Base-by-base conservation (phyloP, 1,139 yeast genomes). In the Suhomyces bokatorum region DNA sequence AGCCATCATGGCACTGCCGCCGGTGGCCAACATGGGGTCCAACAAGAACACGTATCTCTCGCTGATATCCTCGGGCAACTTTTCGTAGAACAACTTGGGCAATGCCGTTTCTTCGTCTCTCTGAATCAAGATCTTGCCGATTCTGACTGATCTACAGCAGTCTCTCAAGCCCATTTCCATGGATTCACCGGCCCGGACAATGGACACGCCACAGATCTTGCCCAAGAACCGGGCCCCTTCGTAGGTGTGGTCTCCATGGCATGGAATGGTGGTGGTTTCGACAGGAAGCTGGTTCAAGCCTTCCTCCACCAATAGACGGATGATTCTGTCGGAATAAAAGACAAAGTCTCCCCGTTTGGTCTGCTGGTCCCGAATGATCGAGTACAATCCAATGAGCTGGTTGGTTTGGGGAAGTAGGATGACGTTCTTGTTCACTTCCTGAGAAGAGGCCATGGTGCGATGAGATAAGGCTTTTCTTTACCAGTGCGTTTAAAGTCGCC, bases 91-190 rank as follows among this genome's bases (percentile, higher is more conserved):
- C 50, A 86, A 67, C 63, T 85, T 85, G 36, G 95, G 93, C 54
- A 75, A 63, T 13, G 81, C 79, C 10, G 95, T 87, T 68, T 91
- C 99, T 67, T 93, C 99, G 62, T 93, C 98, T 66, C 99, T 80
- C 73, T 93, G 99, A 57, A 93, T 93, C 63, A 93, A 75, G 54
- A 93, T 93, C 73, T 93, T 93, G 44, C 99, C 99, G 51, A 93
- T 87, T 62, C 98, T 79, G 35, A 93, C 99, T 8, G 96, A 86
- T 56, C 99, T 79, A 65, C 98, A 90, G 69, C 98, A 47, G 69
- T 91, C 98, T 63, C 99, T 81, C 52, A 93, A 75, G 17, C 98
- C 99, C 77, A 89, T 95, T 67, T 93, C 99, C 99, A 93, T 93
- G 36, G 95, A 85, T 68, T 93, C 99, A 52, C 99, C 99, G 7